Evolutionary conservation across 352 stramenopile genomes (phyloP).

Genomic region (Pythium apleroticum): DNA sequence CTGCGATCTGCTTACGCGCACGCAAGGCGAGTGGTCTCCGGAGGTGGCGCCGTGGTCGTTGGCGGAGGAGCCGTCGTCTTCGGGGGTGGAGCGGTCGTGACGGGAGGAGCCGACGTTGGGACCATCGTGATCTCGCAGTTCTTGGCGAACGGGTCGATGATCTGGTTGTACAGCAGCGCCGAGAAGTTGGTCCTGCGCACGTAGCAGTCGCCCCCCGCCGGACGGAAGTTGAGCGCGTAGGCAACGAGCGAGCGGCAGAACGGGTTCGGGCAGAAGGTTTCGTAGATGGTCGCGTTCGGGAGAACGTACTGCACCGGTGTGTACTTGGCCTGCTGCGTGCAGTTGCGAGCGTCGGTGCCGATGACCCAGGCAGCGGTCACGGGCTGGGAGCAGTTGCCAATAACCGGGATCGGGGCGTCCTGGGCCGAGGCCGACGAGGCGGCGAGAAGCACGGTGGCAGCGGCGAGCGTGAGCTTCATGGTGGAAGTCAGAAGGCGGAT

Average conservation of each 20-base stretch:
- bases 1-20: not conserved
- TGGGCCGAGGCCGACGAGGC: not conserved
- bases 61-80: too few relatives aligned
- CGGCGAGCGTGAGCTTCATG: not conserved
- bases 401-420: too few relatives aligned
- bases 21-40: not conserved
- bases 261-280: not conserved
- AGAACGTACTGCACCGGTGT: not conserved
- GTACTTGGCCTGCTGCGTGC: not conserved
- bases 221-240: not conserved
- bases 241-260: not conserved
- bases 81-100: not conserved
- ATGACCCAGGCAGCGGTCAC: not conserved
- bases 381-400: not conserved
- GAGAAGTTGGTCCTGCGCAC: not conserved
- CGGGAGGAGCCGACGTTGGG: not conserved
- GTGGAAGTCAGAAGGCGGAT: not conserved
- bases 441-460: not conserved
- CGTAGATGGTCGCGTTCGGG: not conserved
- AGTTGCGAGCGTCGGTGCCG: not conserved
- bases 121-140: constrained; percentile 42
- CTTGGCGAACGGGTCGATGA: constrained; percentile 32
- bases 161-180: not conserved
- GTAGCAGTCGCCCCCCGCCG: not conserved
- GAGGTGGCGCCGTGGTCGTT: not conserved